Base-by-base conservation (phyloP, 768 basidiomycete genomes). In the Lepiota subincarnata region DNA sequence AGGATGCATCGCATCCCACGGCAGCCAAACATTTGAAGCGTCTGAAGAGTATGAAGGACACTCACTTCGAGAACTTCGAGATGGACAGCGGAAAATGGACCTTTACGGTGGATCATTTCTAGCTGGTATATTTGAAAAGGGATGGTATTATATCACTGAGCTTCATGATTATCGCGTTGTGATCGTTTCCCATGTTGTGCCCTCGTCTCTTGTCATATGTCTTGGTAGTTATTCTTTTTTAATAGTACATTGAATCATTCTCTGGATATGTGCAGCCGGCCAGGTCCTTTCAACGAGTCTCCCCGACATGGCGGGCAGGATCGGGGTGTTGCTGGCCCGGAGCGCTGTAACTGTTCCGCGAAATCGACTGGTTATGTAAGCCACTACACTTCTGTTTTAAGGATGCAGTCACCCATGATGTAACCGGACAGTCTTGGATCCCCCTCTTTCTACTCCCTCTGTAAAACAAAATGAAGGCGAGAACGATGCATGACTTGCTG, bases 71-170 rank as follows among this genome's bases (percentile, higher is more conserved):
- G 65, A 72, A 71, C 62, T 98, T 89, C 67, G 87, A 93, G 54
- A 77, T 83, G 50, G 75, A 75, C 60, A 83, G 84, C 61, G 97
- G 97, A 48, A 86, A 81, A 69, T 98, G 96, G 96, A 87, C 84
- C 46, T 98, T 99, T 72, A 83, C 78, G 26, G 97, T 98, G 57
- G 86, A 93, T 65, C 92, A 96, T 73, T 99, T 98, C 75, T 92
- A 70, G 79, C 52, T n/a, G 53, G 43, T 45, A 50, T 44, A 24
- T 20, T 39, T 55, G 24, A 13, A 13, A 35, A 19, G 37, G 52
- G 28, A 34, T 57, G 49, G 48, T 46, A 36, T 50, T 48, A 38
- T 52, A 22, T 55, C 37, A 26, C 26, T 45, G 34, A 20, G 35
- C 43, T 50, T 34, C 55, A 43, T 54, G 24, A 40, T 55, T 16